Conservation (phyloP, 345 rosid genomes). For the Populus nigra region DNA sequence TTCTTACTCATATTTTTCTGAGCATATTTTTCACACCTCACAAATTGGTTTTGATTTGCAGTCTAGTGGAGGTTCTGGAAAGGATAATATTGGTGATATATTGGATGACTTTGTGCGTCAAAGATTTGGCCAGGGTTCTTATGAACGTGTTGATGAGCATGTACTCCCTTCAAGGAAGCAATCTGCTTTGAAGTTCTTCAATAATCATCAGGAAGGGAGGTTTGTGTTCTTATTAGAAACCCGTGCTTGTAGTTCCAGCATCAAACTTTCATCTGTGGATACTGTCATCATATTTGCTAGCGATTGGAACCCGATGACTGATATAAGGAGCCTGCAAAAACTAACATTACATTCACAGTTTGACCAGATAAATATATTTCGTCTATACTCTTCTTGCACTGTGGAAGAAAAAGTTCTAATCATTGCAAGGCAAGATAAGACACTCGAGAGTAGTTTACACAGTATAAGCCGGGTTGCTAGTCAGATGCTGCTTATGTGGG, state of each 20-base stretch:
- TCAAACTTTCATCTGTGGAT: conserved; percentile 70
- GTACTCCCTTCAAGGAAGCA: conserved; percentile 42
- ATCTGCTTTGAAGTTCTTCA: conserved; percentile 62
- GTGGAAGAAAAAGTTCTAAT: conserved; percentile 76
- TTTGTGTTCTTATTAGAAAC: conserved; percentile 81
- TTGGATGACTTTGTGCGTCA: conserved; percentile 74
- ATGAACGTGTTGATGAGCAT: conserved; percentile 68
- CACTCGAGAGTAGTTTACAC: conserved; percentile 42
- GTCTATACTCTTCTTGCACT: conserved; percentile 67
- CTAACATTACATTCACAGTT: conserved; percentile 56
- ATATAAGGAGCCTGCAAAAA: conserved; percentile 66
- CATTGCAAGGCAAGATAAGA: conserved; percentile 57
- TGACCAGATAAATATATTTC: conserved; percentile 64
- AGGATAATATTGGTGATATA: conserved; percentile 64
- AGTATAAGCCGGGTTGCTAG: conserved; percentile 36
- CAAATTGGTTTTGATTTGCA: conserved; percentile 26
- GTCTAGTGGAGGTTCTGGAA: conserved; percentile 53
- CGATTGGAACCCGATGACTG: conserved; percentile 71
- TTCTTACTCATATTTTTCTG: conserved; percentile 14
- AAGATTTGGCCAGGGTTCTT: conserved; percentile 73
- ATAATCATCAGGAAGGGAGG: conserved; percentile 51
- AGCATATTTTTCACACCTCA: background rate
- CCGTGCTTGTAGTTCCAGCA: conserved; percentile 69
- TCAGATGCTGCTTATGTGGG: conserved; percentile 83
- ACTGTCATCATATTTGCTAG: conserved; percentile 71